phyloP scores from a whole-genome alignment of 2,329 filamentous ascomycete genomes.

The Nigrospora osmanthi region DNA sequence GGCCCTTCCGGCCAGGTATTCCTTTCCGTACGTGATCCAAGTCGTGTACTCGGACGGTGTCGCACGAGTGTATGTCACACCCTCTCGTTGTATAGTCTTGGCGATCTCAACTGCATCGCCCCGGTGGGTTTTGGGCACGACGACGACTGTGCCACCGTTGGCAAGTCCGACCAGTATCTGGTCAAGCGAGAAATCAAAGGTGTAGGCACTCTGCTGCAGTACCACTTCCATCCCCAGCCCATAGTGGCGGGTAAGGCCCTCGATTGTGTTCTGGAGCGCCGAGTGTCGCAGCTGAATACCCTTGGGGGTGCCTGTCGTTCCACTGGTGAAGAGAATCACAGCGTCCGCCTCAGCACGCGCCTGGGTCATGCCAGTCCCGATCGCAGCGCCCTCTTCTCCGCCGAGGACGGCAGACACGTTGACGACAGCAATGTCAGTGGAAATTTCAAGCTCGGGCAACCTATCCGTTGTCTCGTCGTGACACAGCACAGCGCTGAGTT shows the following conservation, averaged over 20 bases:
- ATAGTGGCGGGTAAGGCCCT: neutral
- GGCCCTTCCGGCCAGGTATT: slow-evolving; percentile 13
- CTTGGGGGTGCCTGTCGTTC: slow-evolving; percentile 6
- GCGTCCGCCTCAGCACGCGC: neutral
- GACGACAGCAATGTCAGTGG: neutral
- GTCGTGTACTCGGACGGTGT: slow-evolving; percentile 39
- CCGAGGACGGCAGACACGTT: neutral
- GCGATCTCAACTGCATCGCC: neutral
- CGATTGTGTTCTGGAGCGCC: neutral
- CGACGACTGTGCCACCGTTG: slow-evolving; percentile 2
- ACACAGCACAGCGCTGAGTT: neutral
- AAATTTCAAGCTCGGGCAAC: neutral
- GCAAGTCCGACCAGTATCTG: neutral
- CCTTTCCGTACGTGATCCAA: neutral
- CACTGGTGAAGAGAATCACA: slow-evolving; percentile 2
- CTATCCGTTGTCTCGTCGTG: slow-evolving; percentile 2
- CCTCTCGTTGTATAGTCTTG: neutral
- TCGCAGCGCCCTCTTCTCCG: too few relatives aligned
- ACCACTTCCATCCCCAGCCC: slow-evolving; percentile 40
- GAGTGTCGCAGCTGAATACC: slow-evolving; percentile 3
- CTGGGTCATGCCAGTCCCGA: neutral
- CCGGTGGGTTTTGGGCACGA: slow-evolving; percentile 1
- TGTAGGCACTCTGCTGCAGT: slow-evolving; percentile 2
- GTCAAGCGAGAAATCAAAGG: slow-evolving; percentile 3
- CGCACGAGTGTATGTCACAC: slow-evolving; percentile 12